Evolutionary conservation across 352 stramenopile species (phyloP), one percentile per base, ranked within the genome.

Genomic region (Vaucheria bursata): DNA sequence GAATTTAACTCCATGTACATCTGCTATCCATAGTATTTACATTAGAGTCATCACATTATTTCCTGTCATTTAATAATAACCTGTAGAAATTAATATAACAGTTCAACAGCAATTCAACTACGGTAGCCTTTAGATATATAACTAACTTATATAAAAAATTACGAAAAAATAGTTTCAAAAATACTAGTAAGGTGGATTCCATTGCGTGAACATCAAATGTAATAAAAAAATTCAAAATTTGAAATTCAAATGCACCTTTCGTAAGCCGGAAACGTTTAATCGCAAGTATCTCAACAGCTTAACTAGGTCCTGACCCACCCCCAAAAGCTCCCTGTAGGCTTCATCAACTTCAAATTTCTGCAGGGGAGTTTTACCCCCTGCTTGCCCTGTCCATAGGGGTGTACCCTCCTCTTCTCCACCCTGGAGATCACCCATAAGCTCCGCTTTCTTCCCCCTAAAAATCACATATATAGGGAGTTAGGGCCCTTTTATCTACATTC

Each of bases 231-330:
- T n/a, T n/a, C n/a, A n/a, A n/a, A n/a, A n/a, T n/a, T n/a, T n/a
- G n/a, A n/a, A n/a, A n/a, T n/a, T n/a, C n/a, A 78, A 71, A 59
- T 25, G 12, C 45, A 59, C 45, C 45, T 59, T 81, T 29, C 75
- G 68, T 52, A 81, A 69, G 31, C 75, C 75, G 8, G 75, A 71
- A 36, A 81, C 68, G 49, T 80, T 80, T 35, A 80, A 35, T 34
- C 77, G 75, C 49, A 80, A 53, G 53, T 78, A 80, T 25, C 39
- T 3, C 49, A 80, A 65, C 4, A 80, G 75, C 50, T 80, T 52
- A 25, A 52, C 68, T n/a, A 80, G 65, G 31, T 80, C 71, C 69
- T 31, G 66, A 5, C 67, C 75, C 32, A 80, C 64, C 29, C 18
- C 35, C 34, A 40, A 59, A 71, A 80, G 25, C 65, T 76, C 33